Conservation (phyloP, 106 monocot species). For the Dioscorea zingiberensis region DNA sequence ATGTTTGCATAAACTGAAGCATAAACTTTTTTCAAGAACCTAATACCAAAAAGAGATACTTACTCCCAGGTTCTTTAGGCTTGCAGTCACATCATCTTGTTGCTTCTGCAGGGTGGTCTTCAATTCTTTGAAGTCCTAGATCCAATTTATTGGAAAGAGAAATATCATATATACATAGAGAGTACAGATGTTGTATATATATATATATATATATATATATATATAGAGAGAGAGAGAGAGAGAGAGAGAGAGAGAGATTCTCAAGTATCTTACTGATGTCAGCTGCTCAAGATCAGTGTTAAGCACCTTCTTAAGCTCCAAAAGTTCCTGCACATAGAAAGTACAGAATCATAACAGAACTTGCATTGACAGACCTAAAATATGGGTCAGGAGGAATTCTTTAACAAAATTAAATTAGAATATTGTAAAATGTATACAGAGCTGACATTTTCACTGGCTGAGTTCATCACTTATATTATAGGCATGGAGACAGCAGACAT, state of each 20-base stretch:
- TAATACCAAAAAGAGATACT: background rate
- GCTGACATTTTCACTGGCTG: too few relatives aligned
- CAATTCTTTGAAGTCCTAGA: conserved; percentile 55
- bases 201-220: background rate
- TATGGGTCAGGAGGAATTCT: too few relatives aligned
- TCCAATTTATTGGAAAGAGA: too few relatives aligned
- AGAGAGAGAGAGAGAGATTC: background rate
- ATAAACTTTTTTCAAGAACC: too few relatives aligned
- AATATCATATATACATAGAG: too few relatives aligned
- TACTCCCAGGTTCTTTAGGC: conserved; percentile 58
- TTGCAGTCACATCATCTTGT: conserved; percentile 53
- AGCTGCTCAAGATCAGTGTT: conserved; percentile 26
- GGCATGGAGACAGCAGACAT: too few relatives aligned
- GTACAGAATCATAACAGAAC: background rate
- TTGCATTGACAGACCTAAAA: too few relatives aligned
- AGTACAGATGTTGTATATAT: background rate
- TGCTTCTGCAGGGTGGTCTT: conserved; percentile 59
- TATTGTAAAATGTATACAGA: too few relatives aligned
- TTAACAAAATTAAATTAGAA: too few relatives aligned
- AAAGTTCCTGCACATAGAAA: conserved; percentile 23
- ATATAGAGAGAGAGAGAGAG: too few relatives aligned
- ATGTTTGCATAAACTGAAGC: too few relatives aligned
- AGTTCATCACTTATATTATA: too few relatives aligned
- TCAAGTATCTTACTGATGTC: conserved; percentile 12
- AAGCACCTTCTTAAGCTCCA: conserved; percentile 26